These are phyloP conservation scores for Globisporangium perplexum DNA, from an alignment of 352 stramenopile species.

Conservation along the genomic window DNA sequence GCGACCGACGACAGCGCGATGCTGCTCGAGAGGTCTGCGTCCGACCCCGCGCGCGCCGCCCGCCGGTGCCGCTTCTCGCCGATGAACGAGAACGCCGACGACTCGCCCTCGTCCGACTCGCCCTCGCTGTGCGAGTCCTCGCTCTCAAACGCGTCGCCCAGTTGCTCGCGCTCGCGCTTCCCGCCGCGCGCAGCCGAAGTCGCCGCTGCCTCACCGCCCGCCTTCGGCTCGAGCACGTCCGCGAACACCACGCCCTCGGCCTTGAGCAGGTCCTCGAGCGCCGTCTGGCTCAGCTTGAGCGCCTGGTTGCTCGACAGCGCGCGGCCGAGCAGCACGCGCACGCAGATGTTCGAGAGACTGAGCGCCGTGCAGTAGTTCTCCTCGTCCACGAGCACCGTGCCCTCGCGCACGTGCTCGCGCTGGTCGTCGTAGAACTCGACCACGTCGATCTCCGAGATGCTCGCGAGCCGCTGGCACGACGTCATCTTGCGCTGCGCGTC, in stretches of 20 bases:
- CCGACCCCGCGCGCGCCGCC: slow-evolving; percentile 7
- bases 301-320: slow-evolving; percentile 75
- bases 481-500: slow-evolving; percentile 70
- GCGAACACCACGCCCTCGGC: slow-evolving; percentile 63
- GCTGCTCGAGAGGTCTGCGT: slow-evolving; percentile 16
- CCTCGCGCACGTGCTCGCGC: slow-evolving; percentile 84
- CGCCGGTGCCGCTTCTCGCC: slow-evolving; percentile 25
- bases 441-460: slow-evolving; percentile 84
- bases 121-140: slow-evolving; percentile 17
- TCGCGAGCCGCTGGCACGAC: slow-evolving; percentile 66
- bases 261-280: slow-evolving; percentile 69
- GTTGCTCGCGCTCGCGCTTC: slow-evolving; percentile 5
- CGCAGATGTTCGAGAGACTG: slow-evolving; percentile 75
- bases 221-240: slow-evolving; percentile 46
- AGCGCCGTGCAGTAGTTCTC: slow-evolving; percentile 78
- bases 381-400: slow-evolving; percentile 75
- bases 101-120: slow-evolving; percentile 24
- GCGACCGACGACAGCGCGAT: slow-evolving; percentile 28
- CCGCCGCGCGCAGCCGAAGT: neutral
- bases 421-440: slow-evolving; percentile 83
- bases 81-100: slow-evolving; percentile 67
- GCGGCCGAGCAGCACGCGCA: slow-evolving; percentile 70
- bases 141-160: slow-evolving; percentile 25
- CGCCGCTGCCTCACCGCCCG: neutral
- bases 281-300: slow-evolving; percentile 84